These are phyloP conservation scores for Meyerozyma smithsonii DNA, from an alignment of 1,139 yeast genomes.

Conservation along the genomic window DNA sequence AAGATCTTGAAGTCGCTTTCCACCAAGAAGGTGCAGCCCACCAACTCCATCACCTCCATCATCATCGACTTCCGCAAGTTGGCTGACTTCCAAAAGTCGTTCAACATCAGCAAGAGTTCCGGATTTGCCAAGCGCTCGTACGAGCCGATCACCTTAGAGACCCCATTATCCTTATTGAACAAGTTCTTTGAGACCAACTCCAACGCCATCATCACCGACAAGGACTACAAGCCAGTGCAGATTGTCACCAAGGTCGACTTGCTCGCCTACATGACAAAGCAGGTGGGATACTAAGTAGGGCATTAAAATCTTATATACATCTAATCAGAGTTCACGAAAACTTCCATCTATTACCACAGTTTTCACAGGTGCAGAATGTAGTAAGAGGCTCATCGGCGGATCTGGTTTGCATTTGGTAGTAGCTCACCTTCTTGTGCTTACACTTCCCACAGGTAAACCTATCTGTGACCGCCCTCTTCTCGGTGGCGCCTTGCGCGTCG, in stretches of 20 bases:
- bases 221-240: conserved; percentile 68
- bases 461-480: conserved; percentile 93
- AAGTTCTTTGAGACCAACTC: conserved; percentile 84
- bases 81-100: conserved; percentile 64
- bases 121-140: conserved; percentile 63
- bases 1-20: conserved; percentile 67
- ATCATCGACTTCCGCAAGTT: conserved; percentile 74
- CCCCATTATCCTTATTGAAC: conserved; percentile 66
- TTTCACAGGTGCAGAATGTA: conserved; percentile 95
- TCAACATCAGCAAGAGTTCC: conserved; percentile 56
- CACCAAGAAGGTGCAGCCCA: conserved; percentile 54
- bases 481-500: conserved; percentile 98
- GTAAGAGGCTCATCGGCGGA: conserved; percentile 99
- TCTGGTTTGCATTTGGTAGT: conserved; percentile 96
- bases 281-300: conserved; percentile 13
- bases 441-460: conserved; percentile 97
- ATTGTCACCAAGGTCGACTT: conserved; percentile 87
- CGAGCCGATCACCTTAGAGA: conserved; percentile 62
- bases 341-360: conserved; percentile 97
- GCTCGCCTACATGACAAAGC: conserved; percentile 57
- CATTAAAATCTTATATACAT: conserved; percentile 2
- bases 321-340: conserved; percentile 45
- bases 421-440: conserved; percentile 93
- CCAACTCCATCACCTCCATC: conserved; percentile 57
- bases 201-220: conserved; percentile 78